Conservation (phyloP, 306 rosid genomes). For the Vigna mungo region DNA sequence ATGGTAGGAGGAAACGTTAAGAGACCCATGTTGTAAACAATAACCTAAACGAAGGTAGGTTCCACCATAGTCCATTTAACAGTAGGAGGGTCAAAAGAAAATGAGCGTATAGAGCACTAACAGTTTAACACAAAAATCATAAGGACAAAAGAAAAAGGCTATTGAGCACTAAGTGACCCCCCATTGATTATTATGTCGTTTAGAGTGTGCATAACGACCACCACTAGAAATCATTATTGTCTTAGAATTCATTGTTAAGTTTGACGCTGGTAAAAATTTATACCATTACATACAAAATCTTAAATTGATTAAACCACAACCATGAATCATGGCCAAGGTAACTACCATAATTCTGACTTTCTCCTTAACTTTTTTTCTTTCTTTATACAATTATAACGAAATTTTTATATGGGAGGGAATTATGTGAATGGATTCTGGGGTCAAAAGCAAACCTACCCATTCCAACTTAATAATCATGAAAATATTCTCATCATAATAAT, state of each 20-base stretch:
- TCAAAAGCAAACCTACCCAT: conserved; percentile 47
- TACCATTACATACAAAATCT: conserved; percentile 50
- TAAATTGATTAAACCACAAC: conserved; percentile 48
- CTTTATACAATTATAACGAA: conserved; percentile 46
- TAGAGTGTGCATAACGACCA: background rate
- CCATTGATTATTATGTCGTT: conserved; percentile 1
- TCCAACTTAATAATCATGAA: conserved; percentile 35
- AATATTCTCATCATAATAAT: conserved; percentile 40
- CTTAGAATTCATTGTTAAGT: conserved; percentile 31
- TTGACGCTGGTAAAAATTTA: conserved; percentile 31
- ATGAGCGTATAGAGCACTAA: background rate
- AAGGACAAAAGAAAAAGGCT: background rate
- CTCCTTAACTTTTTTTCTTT: conserved; percentile 39
- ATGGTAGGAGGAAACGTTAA: too few relatives aligned
- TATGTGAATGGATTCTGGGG: conserved; percentile 33
- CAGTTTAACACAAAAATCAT: background rate
- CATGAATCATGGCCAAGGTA: conserved; percentile 48
- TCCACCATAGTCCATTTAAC: too few relatives aligned
- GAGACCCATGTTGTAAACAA: too few relatives aligned
- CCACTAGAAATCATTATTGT: conserved; percentile 34
- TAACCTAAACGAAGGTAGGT: too few relatives aligned
- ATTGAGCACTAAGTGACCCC: background rate
- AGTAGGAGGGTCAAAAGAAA: too few relatives aligned
- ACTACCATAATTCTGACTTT: conserved; percentile 41
- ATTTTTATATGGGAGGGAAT: conserved; percentile 37